Base-by-base conservation (phyloP, 306 rosid genomes). In the Quercus variabilis region DNA sequence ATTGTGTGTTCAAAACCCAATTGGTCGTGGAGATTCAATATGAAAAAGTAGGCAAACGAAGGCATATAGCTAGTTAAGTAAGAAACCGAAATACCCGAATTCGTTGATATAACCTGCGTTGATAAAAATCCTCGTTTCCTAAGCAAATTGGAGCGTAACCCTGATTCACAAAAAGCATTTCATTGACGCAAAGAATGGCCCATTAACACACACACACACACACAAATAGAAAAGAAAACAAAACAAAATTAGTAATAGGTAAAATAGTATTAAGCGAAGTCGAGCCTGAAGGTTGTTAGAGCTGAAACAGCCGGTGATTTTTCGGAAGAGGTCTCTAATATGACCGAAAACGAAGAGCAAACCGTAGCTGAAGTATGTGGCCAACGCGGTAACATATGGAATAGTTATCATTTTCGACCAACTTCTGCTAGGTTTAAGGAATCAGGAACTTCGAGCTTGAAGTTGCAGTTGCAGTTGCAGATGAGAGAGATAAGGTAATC, bases 141-240 rank as follows among this genome's bases (percentile, higher is more conserved):
- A 93, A 85, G 77, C 96, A 93, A 87, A 93, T 91, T 74, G 96
- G 97, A 3, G 96, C 96, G 35, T 93, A 93, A 25, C 97, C 97
- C 92, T 91, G 77, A 3, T 21, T 26, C 73, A 64, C 5, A 57
- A 15, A 70, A 74, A 41, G 54, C 54, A 49, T 49, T 10, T 49
- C 46, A 41, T 41, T 41, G 46, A 8, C 46, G 2, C 46, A 41
- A 41, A 41, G 46, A 41, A 49, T 49, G 54, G 54, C 54, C 46
- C 46, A 33, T 38, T 58, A 60, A 43, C 20, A 10, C 30, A 8
- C 35, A 4, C 15, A 11, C 52, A 46, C 52, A 38, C 46, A 0
- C 21, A 6, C 2, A 10, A 23, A 38, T 25, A 5, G 1, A 10
- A 25, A 4, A n/a, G 5, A 57, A 35, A 49, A 19, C 1, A 21